Evolutionary conservation across 495 filamentous ascomycete genomes (phyloP).

Genomic region (Penicillium cosmopolitanum): DNA sequence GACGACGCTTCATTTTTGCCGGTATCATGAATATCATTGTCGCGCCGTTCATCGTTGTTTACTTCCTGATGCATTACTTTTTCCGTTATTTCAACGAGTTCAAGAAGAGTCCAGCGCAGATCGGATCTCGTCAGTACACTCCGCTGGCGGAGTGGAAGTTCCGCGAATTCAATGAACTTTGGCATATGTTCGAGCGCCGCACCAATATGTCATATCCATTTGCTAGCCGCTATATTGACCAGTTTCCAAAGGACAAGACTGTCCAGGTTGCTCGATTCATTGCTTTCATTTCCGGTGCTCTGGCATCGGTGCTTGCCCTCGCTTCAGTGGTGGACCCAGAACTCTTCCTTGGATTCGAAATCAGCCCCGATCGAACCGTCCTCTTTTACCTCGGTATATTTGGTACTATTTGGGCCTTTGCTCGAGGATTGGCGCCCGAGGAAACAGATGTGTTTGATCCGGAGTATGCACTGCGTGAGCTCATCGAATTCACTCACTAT

Average conservation of each 20-base stretch:
- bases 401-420: constrained; percentile 77
- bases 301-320: constrained; percentile 80
- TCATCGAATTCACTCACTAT: constrained; percentile 92
- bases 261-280: constrained; percentile 81
- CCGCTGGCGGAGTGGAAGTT: constrained; percentile 97
- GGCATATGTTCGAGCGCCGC: constrained; percentile 86
- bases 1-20: constrained; percentile 75
- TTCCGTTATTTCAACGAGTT: constrained; percentile 95
- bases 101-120: constrained; percentile 84
- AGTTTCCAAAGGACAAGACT: constrained; percentile 94
- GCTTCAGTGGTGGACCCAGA: constrained; percentile 86
- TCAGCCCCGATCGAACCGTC: constrained; percentile 80
- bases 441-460: constrained; percentile 92
- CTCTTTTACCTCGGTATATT: constrained; percentile 79
- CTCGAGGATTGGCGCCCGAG: constrained; percentile 78
- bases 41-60: constrained; percentile 81
- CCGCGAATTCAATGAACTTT: constrained; percentile 95
- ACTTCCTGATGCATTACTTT: constrained; percentile 83
- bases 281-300: constrained; percentile 82
- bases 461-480: constrained; percentile 81
- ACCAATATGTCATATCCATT: constrained; percentile 94
- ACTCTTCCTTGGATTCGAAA: constrained; percentile 87
- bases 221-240: constrained; percentile 88
- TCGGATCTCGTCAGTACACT: constrained; percentile 85
- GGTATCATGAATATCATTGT: constrained; percentile 85